Percentiles rank a stretch among this genome's conserved stretches.
Evolutionary conservation across 345 rosid genomes (phyloP).

Genomic region (Eucalyptus regnans): DNA sequence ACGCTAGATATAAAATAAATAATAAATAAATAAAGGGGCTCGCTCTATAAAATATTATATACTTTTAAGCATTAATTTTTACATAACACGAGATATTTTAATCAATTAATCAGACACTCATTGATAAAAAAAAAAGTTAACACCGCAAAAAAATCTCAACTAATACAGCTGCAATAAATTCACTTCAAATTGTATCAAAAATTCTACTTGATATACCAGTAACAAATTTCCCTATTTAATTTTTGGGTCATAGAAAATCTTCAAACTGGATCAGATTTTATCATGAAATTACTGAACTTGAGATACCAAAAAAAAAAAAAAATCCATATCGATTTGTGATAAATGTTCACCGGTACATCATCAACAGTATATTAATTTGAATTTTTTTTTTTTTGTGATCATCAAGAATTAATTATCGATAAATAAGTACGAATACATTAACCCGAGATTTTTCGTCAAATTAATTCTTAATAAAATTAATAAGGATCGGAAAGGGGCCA

Average conservation of each 20-base stretch:
- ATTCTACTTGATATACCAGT: fast-evolving
- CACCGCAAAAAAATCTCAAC: fast-evolving
- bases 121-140: too few relatives aligned
- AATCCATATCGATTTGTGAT: fast-evolving
- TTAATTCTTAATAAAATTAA: background rate
- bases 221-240: fast-evolving
- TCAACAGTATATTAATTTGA: fast-evolving
- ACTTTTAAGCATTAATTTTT: too few relatives aligned
- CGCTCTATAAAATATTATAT: background rate
- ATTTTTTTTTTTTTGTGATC: too few relatives aligned
- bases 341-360: too few relatives aligned
- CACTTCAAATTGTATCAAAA: too few relatives aligned
- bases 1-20: background rate
- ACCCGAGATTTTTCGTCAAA: background rate
- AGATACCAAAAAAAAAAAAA: too few relatives aligned
- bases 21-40: background rate
- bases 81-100: background rate
- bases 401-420: too few relatives aligned
- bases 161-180: fast-evolving
- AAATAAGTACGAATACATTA: too few relatives aligned
- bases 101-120: background rate
- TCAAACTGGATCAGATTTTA: fast-evolving
- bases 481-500: background rate
- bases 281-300: too few relatives aligned
- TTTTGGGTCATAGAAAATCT: fast-evolving